A percentile compares a stretch with the other conserved stretches of the same genome.
Conservation (phyloP, 2,329 filamentous ascomycete species). For the Fusarium aywerte region DNA sequence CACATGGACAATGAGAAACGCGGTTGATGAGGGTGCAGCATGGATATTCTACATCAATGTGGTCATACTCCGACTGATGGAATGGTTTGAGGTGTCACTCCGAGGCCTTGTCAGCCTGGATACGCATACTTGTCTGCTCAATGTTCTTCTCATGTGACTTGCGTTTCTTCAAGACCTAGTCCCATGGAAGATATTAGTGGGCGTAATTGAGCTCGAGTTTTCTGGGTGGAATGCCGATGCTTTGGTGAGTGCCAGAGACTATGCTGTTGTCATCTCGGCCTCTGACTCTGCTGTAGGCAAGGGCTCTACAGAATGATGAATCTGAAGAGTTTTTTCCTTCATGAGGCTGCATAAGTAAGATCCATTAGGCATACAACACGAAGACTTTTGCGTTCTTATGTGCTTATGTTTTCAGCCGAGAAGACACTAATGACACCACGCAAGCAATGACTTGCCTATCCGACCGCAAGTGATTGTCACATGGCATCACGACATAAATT, state of each 20-base stretch:
- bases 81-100: constrained; percentile 23
- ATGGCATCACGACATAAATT: neutral
- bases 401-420: constrained; percentile 1
- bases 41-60: constrained; percentile 40
- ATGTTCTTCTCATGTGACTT: constrained; percentile 34
- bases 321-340: constrained; percentile 13
- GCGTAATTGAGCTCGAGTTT: neutral
- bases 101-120: neutral
- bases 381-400: constrained; percentile 11
- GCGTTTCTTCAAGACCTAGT: constrained; percentile 15
- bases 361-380: constrained; percentile 2
- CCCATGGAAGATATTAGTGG: constrained; percentile 1
- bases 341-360: neutral
- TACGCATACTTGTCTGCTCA: constrained; percentile 16
- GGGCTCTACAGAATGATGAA: neutral
- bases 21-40: neutral
- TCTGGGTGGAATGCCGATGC: constrained; percentile 15
- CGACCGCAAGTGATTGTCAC: neutral
- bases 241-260: constrained; percentile 10
- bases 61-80: constrained; percentile 8
- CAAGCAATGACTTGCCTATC: neutral
- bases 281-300: constrained; percentile 18
- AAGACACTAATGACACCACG: neutral
- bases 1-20: constrained; percentile 14
- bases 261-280: neutral